Evolutionary conservation across 2,329 filamentous ascomycete species (phyloP).

Genomic region (Exophiala alcalophila): DNA sequence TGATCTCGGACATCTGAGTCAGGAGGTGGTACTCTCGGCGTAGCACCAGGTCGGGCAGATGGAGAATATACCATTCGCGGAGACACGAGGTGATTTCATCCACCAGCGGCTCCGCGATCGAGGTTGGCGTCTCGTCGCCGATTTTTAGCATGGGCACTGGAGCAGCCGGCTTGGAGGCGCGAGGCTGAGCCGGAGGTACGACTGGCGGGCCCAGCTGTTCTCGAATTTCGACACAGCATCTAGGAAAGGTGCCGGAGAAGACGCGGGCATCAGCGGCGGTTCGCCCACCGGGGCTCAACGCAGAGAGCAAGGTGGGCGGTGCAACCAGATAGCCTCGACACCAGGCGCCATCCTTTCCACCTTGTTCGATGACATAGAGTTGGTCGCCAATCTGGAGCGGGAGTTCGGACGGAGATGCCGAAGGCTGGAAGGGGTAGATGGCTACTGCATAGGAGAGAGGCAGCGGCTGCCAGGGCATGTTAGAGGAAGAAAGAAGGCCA

Average conservation of each 20-base stretch:
- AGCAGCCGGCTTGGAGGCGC: conserved; percentile 67
- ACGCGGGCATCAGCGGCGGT: conserved; percentile 93
- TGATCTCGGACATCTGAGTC: conserved; percentile 75
- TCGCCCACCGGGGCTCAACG: conserved; percentile 83
- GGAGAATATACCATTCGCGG: conserved; percentile 97
- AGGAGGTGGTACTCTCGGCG: conserved; percentile 76
- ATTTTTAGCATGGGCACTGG: conserved; percentile 97
- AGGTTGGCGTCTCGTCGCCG: conserved; percentile 92
- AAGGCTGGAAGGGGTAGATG: conserved; percentile 87
- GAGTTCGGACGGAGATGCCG: conserved; percentile 75
- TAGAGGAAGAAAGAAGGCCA: conserved; percentile 11
- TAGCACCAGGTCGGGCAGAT: conserved; percentile 86
- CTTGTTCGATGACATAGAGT: conserved; percentile 97
- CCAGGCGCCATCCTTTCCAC: conserved; percentile 80
- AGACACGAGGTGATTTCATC: conserved; percentile 97
- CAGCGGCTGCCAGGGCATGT: conserved; percentile 95
- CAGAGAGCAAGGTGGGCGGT: conserved; percentile 86
- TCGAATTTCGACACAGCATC: conserved; percentile 89
- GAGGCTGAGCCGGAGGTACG: conserved; percentile 6
- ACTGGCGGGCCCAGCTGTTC: conserved; percentile 68
- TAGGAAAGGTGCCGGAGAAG: conserved; percentile 96
- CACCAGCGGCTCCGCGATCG: conserved; percentile 81
- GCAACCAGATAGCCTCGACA: conserved; percentile 93
- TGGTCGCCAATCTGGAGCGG: conserved; percentile 98
- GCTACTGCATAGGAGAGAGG: conserved; percentile 98